phyloP scores from a whole-genome alignment of 306 rosid genomes.

The Rubus idaeus region DNA sequence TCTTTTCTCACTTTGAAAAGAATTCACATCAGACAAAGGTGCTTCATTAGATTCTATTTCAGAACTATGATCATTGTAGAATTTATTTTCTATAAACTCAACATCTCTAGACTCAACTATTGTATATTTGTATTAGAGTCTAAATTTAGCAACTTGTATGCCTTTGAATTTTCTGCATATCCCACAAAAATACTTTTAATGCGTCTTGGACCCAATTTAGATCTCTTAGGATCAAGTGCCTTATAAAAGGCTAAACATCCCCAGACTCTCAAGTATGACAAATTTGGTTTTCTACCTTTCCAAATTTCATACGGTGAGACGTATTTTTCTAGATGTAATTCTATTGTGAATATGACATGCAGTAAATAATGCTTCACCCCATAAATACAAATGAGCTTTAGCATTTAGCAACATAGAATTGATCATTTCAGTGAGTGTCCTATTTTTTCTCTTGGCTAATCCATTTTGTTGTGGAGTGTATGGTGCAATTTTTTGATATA shows the following conservation, averaged over 20 bases:
- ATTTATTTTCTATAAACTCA: background rate
- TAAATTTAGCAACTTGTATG: background rate
- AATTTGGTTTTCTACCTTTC: background rate
- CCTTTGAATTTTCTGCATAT: background rate
- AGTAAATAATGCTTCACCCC: background rate
- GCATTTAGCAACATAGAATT: background rate
- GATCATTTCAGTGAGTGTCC: background rate
- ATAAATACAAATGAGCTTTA: background rate
- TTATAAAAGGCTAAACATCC: background rate
- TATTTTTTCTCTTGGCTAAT: background rate
- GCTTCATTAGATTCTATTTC: too few species aligned
- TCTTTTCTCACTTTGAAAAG: background rate
- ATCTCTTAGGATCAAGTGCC: background rate
- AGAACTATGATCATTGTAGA: background rate
- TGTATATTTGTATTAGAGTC: background rate
- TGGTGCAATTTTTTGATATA: background rate
- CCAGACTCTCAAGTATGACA: background rate
- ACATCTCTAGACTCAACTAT: conserved; percentile 1
- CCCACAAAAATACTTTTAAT: background rate
- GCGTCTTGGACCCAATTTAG: background rate
- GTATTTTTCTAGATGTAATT: background rate
- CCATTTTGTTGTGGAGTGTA: background rate
- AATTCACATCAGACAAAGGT: background rate
- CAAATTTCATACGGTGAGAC: conserved; percentile 2
- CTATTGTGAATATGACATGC: conserved; percentile 10